Percentiles rank a stretch among this genome's conserved stretches.
Conservation (phyloP, 2,329 filamentous ascomycete genomes). For the Colletotrichum liriopes region DNA sequence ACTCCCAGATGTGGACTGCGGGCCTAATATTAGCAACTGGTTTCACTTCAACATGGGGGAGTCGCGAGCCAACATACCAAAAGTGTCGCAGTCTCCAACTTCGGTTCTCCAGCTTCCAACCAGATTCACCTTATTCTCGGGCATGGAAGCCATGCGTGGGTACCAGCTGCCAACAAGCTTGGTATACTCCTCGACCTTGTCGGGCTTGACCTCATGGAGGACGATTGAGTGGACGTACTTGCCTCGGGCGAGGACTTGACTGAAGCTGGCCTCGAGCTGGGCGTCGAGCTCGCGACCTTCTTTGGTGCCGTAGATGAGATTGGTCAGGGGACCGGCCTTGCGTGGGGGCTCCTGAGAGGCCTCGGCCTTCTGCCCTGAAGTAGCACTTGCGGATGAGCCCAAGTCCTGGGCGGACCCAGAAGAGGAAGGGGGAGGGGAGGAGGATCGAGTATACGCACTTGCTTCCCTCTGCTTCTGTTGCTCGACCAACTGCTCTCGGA, state of each 20-base stretch:
- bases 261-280: constrained; percentile 96
- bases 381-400: constrained; percentile 76
- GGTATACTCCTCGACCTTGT: constrained; percentile 95
- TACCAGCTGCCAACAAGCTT: constrained; percentile 93
- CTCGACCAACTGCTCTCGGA: constrained; percentile 85
- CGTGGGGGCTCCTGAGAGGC: constrained; percentile 71
- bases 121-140: constrained; percentile 94
- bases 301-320: constrained; percentile 96
- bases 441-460: constrained; percentile 73
- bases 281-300: constrained; percentile 95
- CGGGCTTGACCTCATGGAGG: constrained; percentile 94
- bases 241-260: constrained; percentile 91
- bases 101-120: constrained; percentile 99
- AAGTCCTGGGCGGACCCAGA: constrained; percentile 63
- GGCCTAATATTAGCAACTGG: constrained; percentile 31
- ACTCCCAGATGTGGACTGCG: constrained; percentile 98
- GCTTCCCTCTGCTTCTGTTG: constrained; percentile 88
- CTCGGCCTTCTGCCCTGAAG: constrained; percentile 71
- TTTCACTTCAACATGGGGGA: constrained; percentile 19
- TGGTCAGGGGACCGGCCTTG: constrained; percentile 82
- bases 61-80: constrained; percentile 74
- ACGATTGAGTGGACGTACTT: constrained; percentile 99
- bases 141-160: constrained; percentile 85
- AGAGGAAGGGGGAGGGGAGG: constrained; percentile 54
- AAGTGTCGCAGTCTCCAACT: constrained; percentile 96